Conservation (phyloP, 306 rosid genomes). For the Citrullus amarus region DNA sequence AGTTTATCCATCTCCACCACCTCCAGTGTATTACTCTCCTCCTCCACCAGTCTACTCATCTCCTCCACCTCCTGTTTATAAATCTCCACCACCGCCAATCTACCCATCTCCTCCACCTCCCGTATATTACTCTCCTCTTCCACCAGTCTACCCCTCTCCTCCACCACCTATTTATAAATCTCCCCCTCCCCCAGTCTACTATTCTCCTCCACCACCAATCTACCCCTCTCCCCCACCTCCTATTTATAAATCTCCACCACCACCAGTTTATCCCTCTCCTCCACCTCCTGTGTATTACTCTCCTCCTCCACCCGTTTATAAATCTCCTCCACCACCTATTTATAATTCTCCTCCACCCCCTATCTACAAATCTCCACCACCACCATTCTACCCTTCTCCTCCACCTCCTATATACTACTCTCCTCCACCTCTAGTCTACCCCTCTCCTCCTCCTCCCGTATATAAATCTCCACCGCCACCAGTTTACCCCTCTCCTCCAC, state of each 20-base stretch:
- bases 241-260: background rate
- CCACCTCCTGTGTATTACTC: background rate
- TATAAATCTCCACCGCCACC: background rate
- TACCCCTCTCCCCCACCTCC: background rate
- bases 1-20: background rate
- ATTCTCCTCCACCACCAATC: background rate
- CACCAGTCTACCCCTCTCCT: background rate
- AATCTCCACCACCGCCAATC: background rate
- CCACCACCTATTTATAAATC: background rate
- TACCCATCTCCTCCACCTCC: background rate
- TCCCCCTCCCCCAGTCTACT: background rate
- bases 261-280: background rate
- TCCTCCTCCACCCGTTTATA: background rate
- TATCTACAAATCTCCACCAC: background rate
- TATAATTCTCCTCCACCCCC: background rate
- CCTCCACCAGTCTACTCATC: background rate
- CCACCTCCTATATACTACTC: background rate
- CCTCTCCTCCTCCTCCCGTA: background rate
- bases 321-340: background rate
- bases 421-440: background rate
- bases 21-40: background rate
- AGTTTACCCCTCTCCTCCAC: background rate
- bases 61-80: background rate
- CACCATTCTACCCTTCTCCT: background rate
- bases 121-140: background rate